Percentiles rank a stretch among this genome's conserved stretches.
These are phyloP conservation scores for Podaxis sp. DNA, from an alignment of 768 basidiomycete genomes.

Conservation along the genomic window DNA sequence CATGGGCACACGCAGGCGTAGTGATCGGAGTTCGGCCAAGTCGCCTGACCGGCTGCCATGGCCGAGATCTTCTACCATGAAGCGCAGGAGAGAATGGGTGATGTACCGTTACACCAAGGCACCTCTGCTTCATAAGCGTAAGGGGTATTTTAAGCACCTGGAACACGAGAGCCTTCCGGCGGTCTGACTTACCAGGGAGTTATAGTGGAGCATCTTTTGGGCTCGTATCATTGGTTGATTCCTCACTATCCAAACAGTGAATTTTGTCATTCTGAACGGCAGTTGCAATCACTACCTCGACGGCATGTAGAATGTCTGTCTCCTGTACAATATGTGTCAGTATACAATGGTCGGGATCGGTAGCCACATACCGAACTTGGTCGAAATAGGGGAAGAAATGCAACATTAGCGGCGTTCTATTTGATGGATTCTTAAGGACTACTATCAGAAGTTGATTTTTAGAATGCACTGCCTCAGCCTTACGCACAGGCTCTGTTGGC, in stretches of 20 bases:
- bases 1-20: too few relatives aligned
- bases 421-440: neutral
- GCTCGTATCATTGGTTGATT: neutral
- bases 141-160: conserved; percentile 4
- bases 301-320: neutral
- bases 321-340: neutral
- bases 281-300: neutral
- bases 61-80: neutral
- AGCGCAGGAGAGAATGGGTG: neutral
- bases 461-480: neutral
- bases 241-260: neutral
- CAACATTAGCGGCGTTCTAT: neutral
- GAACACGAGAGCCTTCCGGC: conserved; percentile 5
- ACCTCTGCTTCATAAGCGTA: conserved; percentile 10
- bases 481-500: neutral
- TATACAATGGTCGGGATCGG: neutral
- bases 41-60: neutral
- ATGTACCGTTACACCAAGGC: neutral
- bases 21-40: neutral
- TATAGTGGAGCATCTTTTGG: conserved; percentile 6
- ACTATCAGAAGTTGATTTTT: neutral
- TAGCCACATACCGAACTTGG: neutral
- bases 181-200: neutral
- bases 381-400: neutral
- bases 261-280: neutral